These are phyloP conservation scores for Suhomyces sp. DNA, from an alignment of 805 yeast genomes.

Conservation along the genomic window DNA sequence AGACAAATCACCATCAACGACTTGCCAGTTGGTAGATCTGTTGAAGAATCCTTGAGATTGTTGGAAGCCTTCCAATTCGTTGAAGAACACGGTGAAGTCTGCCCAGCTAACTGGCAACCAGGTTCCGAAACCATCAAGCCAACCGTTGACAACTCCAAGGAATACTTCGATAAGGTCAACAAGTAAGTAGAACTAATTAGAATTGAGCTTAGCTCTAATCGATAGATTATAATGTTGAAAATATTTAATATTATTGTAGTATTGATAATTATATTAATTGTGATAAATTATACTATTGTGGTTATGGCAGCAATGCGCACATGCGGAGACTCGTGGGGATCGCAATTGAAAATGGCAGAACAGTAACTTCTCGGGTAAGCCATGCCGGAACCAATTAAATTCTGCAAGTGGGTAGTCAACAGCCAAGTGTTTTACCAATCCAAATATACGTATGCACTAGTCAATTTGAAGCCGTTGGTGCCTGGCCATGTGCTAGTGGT, in stretches of 20 bases:
- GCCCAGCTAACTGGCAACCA: constrained; percentile 96
- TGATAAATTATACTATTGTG: background rate
- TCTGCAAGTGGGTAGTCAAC: constrained; percentile 53
- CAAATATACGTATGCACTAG: constrained; percentile 73
- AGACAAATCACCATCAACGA: constrained; percentile 98
- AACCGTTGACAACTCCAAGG: constrained; percentile 84
- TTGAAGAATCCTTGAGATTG: constrained; percentile 95
- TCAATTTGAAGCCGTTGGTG: constrained; percentile 85
- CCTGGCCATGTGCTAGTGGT: constrained; percentile 91
- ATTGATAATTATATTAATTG: too few species aligned
- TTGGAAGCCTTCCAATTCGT: constrained; percentile 99
- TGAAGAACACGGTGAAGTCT: constrained; percentile 98
- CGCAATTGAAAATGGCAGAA: background rate
- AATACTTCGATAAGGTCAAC: constrained; percentile 74
- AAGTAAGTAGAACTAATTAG: constrained; percentile 16
- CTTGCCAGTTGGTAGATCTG: constrained; percentile 98
- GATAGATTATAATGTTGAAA: background rate
- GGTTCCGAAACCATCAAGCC: constrained; percentile 90
- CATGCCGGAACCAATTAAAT: constrained; percentile 29
- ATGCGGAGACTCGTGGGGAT: background rate
- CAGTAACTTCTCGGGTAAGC: background rate
- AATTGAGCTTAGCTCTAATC: background rate
- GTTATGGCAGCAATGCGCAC: background rate
- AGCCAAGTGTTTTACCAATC: constrained; percentile 60
- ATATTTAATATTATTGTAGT: too few species aligned